A percentile compares a stretch with the other conserved stretches of the same genome.
Evolutionary conservation across 2,329 filamentous ascomycete species (phyloP).

Genomic region (Neonectria coccinea): DNA sequence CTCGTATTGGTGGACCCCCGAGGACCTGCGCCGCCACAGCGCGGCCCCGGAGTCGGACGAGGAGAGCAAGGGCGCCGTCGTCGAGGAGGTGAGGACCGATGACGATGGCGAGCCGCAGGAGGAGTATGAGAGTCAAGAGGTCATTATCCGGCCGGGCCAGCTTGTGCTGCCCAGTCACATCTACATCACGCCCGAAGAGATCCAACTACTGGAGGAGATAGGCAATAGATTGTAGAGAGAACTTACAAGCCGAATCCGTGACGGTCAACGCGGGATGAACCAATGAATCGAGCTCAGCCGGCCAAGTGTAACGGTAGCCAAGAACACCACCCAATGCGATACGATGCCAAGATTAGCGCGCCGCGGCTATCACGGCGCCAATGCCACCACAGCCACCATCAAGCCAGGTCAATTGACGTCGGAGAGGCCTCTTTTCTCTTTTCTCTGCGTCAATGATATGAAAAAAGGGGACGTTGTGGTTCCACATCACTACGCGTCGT

Average conservation of each 20-base stretch:
- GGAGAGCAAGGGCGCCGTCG: conserved; percentile 33
- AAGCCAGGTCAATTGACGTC: conserved; percentile 9
- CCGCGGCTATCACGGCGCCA: not conserved
- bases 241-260: not conserved
- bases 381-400: not conserved
- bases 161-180: conserved; percentile 52
- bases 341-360: conserved; percentile 6
- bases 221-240: conserved; percentile 47
- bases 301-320: conserved; percentile 2
- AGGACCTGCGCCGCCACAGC: conserved; percentile 39
- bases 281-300: not conserved
- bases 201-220: conserved; percentile 51
- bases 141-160: conserved; percentile 52
- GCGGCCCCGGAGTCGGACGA: conserved; percentile 9
- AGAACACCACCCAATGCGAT: conserved; percentile 2
- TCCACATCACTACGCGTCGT: conserved; percentile 15
- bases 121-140: conserved; percentile 33
- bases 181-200: conserved; percentile 54
- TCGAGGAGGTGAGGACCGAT: conserved; percentile 30
- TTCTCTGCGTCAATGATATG: not conserved
- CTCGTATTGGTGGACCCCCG: conserved; percentile 76
- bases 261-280: not conserved
- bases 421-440: not conserved
- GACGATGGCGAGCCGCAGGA: conserved; percentile 38
- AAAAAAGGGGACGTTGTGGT: conserved; percentile 13